Evolutionary conservation across 331 rosid genomes (phyloP), one percentile per base, ranked within the genome.

Genomic region (Arachis monticola): DNA sequence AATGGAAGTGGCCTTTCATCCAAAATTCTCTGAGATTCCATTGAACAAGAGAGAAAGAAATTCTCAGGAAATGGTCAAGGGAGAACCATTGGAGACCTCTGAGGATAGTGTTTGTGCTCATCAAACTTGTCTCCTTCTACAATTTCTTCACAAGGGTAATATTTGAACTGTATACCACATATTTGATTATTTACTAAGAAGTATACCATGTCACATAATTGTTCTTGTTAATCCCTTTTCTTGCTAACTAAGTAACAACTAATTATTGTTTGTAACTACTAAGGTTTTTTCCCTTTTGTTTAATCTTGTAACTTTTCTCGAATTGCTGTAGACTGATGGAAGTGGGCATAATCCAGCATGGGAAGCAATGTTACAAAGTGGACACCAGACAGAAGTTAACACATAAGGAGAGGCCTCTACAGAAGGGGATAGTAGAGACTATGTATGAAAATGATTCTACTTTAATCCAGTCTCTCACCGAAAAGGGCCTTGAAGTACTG

Each of bases 81-180:
- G 83, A 81, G 60, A 88, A 70, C 31, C 72, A 61, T 73, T 59
- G 83, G 59, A 2, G 78, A 0, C 89, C 89, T 74, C 77, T 95
- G 0, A 67, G 96, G 69, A 3, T 86, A 3, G 78, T 75, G n/a
- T 94, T 94, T 64, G 55, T 88, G 76, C 52, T 87, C 66, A 46
- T 85, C 74, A 92, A 94, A 78, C 61, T 94, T 77, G 70, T 81
- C 64, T 87, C 84, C 93, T 83, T 88, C 87, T 95, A 64, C 77
- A 84, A 51, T 66, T 87, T 90, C 87, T 90, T 84, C 87, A 79
- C 99, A 35, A 83, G 86, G 97, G 99, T 94, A 83, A 73, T 77
- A 46, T 35, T 71, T 74, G 8, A 53, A 11, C 12, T 55, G 60
- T 27, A 14, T 13, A 46, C 31, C 50, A 58, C 10, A 46, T 56